Evolutionary conservation across 2,329 filamentous ascomycete genomes (phyloP).

Genomic region (Xylariaceae sp.): DNA sequence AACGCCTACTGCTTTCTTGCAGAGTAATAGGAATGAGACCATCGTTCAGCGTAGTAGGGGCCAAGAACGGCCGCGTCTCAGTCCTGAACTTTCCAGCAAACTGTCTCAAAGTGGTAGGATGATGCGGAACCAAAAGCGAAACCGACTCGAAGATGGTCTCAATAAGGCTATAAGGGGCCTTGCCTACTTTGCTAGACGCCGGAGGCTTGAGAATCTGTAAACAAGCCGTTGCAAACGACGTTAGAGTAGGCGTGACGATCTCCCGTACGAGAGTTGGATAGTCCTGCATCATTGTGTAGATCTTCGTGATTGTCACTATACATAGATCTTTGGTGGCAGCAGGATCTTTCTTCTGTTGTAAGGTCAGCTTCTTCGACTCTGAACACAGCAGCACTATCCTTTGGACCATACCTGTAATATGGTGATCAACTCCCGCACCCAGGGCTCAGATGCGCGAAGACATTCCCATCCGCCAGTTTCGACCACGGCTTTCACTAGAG

Average conservation of each 20-base stretch:
- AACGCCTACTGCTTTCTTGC: slow-evolving; percentile 52
- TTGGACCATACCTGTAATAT: slow-evolving; percentile 58
- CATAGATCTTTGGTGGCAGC: slow-evolving; percentile 68
- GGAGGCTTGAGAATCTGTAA: slow-evolving; percentile 57
- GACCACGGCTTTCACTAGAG: slow-evolving; percentile 72
- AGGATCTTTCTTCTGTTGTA: slow-evolving; percentile 66
- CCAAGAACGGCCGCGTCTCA: slow-evolving; percentile 55
- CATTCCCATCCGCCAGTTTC: slow-evolving; percentile 83
- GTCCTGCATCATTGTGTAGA: slow-evolving; percentile 76
- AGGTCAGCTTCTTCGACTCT: background rate
- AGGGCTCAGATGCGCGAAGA: slow-evolving; percentile 65
- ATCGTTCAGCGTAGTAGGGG: slow-evolving; percentile 54
- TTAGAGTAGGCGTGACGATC: slow-evolving; percentile 77
- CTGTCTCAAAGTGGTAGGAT: slow-evolving; percentile 77
- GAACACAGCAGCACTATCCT: background rate
- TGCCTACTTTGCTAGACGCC: slow-evolving; percentile 35
- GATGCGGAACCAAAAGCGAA: slow-evolving; percentile 65
- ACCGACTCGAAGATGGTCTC: slow-evolving; percentile 69
- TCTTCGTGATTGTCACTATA: slow-evolving; percentile 71
- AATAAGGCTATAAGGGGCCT: slow-evolving; percentile 46
- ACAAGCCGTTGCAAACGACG: slow-evolving; percentile 67
- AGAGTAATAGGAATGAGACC: slow-evolving; percentile 47
- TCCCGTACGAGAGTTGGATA: slow-evolving; percentile 81
- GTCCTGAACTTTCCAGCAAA: slow-evolving; percentile 63
- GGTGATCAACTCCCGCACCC: slow-evolving; percentile 70